Percentiles rank a stretch among this genome's conserved stretches.
Evolutionary conservation across 306 rosid species (phyloP).

Genomic region (Sicyos edulis): DNA sequence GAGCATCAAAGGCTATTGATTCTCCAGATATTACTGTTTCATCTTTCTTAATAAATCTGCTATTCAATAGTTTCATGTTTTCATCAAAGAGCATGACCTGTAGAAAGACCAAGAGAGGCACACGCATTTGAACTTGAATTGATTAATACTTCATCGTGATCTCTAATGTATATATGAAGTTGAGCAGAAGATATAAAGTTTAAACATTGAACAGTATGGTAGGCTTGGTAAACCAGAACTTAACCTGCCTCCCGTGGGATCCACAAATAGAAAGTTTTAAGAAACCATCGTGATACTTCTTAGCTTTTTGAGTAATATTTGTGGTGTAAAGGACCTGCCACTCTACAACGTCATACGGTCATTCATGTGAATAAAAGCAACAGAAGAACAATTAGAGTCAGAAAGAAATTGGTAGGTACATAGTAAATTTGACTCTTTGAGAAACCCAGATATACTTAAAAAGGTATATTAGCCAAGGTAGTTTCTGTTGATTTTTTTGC

Average conservation of each 20-base stretch:
- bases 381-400: background rate
- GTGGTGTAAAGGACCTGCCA: constrained; percentile 77
- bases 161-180: background rate
- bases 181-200: constrained; percentile 1
- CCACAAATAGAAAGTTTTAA: constrained; percentile 41
- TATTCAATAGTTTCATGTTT: constrained; percentile 45
- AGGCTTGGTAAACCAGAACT: constrained; percentile 21
- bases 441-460: background rate
- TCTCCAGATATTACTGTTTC: constrained; percentile 54
- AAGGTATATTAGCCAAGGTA: background rate
- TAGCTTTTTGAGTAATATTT: constrained; percentile 72
- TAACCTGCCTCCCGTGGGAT: constrained; percentile 60
- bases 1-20: constrained; percentile 50
- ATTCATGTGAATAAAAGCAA: constrained; percentile 21
- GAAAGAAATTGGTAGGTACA: constrained; percentile 3
- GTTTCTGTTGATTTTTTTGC: background rate
- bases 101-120: constrained; percentile 15
- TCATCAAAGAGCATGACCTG: constrained; percentile 65
- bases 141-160: background rate
- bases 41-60: constrained; percentile 63
- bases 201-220: background rate
- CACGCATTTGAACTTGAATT: background rate
- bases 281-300: constrained; percentile 82
- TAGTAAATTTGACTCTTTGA: background rate
- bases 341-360: constrained; percentile 37